A percentile compares a stretch with the other conserved stretches of the same genome.
Evolutionary conservation across 352 stramenopile genomes (phyloP).

Genomic region (Thalassiosira mediterranea): DNA sequence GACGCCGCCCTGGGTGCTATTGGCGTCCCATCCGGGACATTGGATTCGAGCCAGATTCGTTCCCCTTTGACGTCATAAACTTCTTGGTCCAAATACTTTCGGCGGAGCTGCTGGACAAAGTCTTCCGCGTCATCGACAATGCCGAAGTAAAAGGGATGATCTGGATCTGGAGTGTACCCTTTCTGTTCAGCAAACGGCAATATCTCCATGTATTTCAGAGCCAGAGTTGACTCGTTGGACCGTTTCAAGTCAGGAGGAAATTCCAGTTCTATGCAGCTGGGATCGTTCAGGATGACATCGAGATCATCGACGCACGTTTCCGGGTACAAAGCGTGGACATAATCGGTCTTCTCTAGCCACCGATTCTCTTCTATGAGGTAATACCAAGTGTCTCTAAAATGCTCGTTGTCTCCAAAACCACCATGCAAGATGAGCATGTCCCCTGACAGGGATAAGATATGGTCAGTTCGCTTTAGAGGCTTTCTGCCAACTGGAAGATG

Average conservation of each 20-base stretch:
- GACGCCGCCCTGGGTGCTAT: conserved; percentile 78
- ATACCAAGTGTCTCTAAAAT: conserved; percentile 95
- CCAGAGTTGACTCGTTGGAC: conserved; percentile 60
- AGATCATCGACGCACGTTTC: conserved; percentile 91
- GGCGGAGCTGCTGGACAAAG: conserved; percentile 45
- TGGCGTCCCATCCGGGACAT: conserved; percentile 61
- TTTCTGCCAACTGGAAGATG: conserved; percentile 35
- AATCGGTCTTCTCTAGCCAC: conserved; percentile 90
- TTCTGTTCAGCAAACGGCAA: conserved; percentile 70
- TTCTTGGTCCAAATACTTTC: conserved; percentile 58
- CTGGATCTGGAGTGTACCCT: conserved; percentile 67
- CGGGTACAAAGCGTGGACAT: conserved; percentile 91
- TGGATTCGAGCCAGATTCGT: conserved; percentile 52
- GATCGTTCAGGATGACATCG: conserved; percentile 57
- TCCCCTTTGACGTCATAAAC: conserved; percentile 44
- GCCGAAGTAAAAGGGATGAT: conserved; percentile 62
- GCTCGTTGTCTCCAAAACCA: conserved; percentile 92
- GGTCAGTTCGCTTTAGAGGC: conserved; percentile 86
- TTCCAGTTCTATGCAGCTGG: conserved; percentile 80
- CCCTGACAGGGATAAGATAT: conserved; percentile 84
- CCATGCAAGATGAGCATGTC: conserved; percentile 91
- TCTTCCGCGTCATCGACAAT: conserved; percentile 52
- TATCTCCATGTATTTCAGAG: conserved; percentile 59
- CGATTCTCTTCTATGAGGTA: conserved; percentile 91
- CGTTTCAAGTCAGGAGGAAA: conserved; percentile 69